phyloP scores from a whole-genome alignment of 768 basidiomycete genomes.

The Suillus tomentosus region DNA sequence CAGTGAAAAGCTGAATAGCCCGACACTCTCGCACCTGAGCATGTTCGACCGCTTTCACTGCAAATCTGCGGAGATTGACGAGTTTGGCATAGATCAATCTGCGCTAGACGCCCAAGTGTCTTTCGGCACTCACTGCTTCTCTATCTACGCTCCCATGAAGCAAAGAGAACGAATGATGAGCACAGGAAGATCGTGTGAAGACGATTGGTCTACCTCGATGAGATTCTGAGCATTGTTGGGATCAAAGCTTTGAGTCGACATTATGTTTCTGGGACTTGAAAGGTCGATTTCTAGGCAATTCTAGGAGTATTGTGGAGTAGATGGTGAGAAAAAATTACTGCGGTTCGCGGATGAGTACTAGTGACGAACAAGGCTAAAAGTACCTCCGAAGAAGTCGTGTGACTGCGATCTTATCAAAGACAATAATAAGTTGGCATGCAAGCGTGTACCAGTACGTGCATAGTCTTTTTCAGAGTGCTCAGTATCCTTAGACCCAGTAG shows the following conservation, averaged over 20 bases:
- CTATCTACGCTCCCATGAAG: conserved; percentile 59
- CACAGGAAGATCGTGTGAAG: neutral
- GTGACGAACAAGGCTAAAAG: too few relatives aligned
- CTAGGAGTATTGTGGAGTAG: neutral
- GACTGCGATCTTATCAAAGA: conserved; percentile 17
- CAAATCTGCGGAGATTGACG: conserved; percentile 26
- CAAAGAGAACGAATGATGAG: neutral
- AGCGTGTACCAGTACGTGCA: neutral
- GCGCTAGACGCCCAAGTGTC: neutral
- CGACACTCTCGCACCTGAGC: conserved; percentile 68
- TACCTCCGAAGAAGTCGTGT: neutral
- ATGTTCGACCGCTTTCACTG: conserved; percentile 93
- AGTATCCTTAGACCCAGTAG: neutral
- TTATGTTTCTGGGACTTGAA: conserved; percentile 28
- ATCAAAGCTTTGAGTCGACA: conserved; percentile 67
- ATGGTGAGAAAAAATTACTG: conserved; percentile 1
- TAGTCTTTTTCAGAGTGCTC: neutral
- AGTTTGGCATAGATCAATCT: conserved; percentile 15
- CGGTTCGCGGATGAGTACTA: neutral
- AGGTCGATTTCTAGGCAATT: neutral
- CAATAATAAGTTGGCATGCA: neutral
- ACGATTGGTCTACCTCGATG: conserved; percentile 62
- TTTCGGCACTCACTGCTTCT: conserved; percentile 78
- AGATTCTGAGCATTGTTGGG: conserved; percentile 91
- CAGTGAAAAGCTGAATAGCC: conserved; percentile 9